These are phyloP conservation scores for Arabis alpina DNA, from an alignment of 345 rosid species.

Conservation along the genomic window DNA sequence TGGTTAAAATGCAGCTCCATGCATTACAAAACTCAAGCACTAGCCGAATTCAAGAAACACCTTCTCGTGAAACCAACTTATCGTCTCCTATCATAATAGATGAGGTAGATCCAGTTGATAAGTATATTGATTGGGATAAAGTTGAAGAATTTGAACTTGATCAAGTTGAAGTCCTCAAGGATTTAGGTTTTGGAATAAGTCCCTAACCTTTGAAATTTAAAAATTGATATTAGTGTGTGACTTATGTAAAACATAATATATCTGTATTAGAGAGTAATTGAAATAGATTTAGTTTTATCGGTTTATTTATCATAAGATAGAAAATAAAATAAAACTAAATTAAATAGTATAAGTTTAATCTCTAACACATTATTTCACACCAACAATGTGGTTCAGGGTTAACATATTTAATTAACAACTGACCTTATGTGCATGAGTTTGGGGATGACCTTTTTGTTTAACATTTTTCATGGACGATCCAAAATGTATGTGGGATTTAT, in stretches of 20 bases:
- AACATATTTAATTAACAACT: no score
- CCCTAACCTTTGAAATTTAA: background rate
- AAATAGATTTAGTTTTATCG: background rate
- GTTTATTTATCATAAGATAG: no score
- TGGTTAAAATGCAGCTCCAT: conserved; percentile 13
- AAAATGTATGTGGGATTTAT: no score
- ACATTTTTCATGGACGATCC: no score
- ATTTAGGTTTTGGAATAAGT: conserved; percentile 29
- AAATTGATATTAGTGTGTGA: background rate
- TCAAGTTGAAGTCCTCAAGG: conserved; percentile 4
- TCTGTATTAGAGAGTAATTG: background rate
- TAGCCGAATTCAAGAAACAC: background rate
- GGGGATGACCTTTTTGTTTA: no score
- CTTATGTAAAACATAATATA: background rate
- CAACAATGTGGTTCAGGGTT: no score
- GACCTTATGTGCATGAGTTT: no score
- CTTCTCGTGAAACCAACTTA: conserved; percentile 19
- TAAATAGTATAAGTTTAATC: no score
- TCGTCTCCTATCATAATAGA: conserved; percentile 14
- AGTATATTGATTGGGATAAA: conserved; percentile 37
- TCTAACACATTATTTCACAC: no score
- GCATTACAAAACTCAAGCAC: conserved; percentile 28
- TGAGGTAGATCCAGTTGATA: conserved; percentile 32
- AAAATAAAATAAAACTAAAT: no score
- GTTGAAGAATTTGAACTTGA: conserved; percentile 30